Conservation (phyloP, 164 flowering plant genomes). For the Macadamia integrifolia region DNA sequence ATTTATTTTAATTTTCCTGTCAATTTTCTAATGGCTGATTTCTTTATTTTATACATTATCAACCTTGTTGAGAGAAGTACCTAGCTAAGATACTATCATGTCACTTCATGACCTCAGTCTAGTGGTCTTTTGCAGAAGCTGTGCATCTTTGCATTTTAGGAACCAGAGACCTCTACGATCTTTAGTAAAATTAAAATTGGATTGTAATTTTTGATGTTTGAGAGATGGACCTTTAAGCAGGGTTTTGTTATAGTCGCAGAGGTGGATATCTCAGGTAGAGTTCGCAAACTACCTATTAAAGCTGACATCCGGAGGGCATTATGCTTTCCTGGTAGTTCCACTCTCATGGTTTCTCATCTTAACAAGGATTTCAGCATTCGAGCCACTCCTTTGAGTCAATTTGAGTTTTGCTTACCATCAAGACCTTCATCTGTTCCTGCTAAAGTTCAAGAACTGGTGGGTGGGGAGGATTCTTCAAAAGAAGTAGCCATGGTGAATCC, state of each 20-base stretch:
- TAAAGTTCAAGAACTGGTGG: constrained; percentile 15
- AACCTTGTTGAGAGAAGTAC: neutral
- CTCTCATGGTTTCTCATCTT: constrained; percentile 80
- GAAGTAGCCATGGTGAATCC: constrained; percentile 3
- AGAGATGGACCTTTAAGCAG: constrained; percentile 32
- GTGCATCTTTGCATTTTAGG: neutral
- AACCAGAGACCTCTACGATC: neutral
- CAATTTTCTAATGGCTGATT: neutral
- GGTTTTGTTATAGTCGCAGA: constrained; percentile 73
- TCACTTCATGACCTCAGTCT: neutral
- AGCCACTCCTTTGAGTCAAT: constrained; percentile 19
- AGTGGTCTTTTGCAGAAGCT: neutral
- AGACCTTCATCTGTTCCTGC: constrained; percentile 17
- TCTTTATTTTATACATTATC: neutral
- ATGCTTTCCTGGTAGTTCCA: constrained; percentile 91
- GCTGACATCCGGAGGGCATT: constrained; percentile 67
- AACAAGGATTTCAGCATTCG: constrained; percentile 21
- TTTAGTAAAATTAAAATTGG: neutral
- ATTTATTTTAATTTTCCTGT: neutral
- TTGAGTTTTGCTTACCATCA: constrained; percentile 11
- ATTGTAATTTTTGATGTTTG: constrained; percentile 5
- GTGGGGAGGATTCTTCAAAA: constrained; percentile 2
- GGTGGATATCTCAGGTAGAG: constrained; percentile 67
- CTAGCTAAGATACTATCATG: neutral
- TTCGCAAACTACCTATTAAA: constrained; percentile 64